Base-by-base conservation (phyloP, 805 yeast genomes). In the Debaryomyces castellii region DNA sequence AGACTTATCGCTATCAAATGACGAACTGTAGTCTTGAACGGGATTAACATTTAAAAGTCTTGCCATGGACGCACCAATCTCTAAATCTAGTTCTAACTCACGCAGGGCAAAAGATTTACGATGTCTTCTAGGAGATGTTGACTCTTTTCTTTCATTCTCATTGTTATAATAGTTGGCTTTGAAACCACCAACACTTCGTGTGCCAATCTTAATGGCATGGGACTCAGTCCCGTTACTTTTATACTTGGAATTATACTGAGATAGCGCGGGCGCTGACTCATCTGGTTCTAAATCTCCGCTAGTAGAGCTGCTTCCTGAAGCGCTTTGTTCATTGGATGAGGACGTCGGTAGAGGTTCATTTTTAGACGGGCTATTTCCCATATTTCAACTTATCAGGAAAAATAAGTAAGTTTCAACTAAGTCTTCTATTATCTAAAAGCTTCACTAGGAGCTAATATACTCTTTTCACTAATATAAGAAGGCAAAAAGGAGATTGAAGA, bases 321-420 rank as follows among this genome's bases (percentile, higher is more conserved):
- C 27, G 20, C 40, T 37, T 37, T 37, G 40, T 18, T 37, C 28
- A 37, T 23, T 53, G 49, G 69, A 56, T 48, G 69, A 67, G 59
- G 59, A 58, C 53, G 60, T 69, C 76, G 76, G 74, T 66, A 68
- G 74, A 59, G 74, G 71, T 45, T 72, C 77, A 67, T 70, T 63
- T 60, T 70, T 71, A 49, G 85, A 80, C 73, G 85, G 85, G 83
- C 80, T 80, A 69, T 79, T 80, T 69, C 86, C 85, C 85, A 80
- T 80, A 59, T 28, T 51, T 39, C 39, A 39, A 33, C 28, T 34
- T 18, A 40, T 35, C 16, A 18, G 33, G n/a, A n/a, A 28, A 16
- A 30, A 16, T 6, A 9, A 30, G 11, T 9, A 30, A 4, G 34
- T 30, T 28, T 30, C 17, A 30, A 30, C 34, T 30, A 30, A 5